Conservation (phyloP, 2,329 filamentous ascomycete genomes). For the Alternaria gansuensis region DNA sequence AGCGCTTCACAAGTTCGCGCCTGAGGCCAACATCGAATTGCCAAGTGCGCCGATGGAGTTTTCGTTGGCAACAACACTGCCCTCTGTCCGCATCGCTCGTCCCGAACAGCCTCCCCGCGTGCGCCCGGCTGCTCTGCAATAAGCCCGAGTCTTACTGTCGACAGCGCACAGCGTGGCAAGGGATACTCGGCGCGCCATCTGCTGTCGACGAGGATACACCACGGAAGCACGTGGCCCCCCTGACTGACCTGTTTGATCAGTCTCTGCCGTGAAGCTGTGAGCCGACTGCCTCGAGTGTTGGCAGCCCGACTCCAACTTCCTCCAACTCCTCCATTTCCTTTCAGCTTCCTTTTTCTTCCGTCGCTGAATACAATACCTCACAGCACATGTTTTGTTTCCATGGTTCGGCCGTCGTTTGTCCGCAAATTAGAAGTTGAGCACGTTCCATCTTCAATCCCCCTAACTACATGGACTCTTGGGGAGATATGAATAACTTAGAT, state of each 20-base stretch:
- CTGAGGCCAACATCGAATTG: neutral
- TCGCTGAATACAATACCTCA: too few species aligned
- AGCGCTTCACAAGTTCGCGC: conserved; percentile 3
- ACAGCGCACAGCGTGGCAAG: conserved; percentile 4
- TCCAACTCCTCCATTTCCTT: neutral
- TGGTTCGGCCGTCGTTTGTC: too few species aligned
- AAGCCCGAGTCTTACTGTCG: conserved; percentile 8
- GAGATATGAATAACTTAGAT: too few species aligned
- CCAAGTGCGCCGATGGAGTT: neutral
- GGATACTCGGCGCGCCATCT: conserved; percentile 1
- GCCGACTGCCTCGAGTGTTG: neutral
- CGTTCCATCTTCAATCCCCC: too few species aligned
- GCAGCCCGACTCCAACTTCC: neutral
- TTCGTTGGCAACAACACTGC: neutral
- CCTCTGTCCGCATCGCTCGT: neutral
- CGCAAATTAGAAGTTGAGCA: too few species aligned
- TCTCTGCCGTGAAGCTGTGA: neutral
- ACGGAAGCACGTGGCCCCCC: conserved; percentile 1
- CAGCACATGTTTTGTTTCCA: too few species aligned
- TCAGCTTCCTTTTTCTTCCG: neutral
- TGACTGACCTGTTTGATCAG: neutral
- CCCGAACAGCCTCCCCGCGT: conserved; percentile 5
- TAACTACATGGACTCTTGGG: too few species aligned
- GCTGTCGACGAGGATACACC: conserved; percentile 5
- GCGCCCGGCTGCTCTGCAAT: neutral